Evolutionary conservation across 306 rosid species (phyloP), one percentile per base, ranked within the genome.

Genomic region (Malus domestica): DNA sequence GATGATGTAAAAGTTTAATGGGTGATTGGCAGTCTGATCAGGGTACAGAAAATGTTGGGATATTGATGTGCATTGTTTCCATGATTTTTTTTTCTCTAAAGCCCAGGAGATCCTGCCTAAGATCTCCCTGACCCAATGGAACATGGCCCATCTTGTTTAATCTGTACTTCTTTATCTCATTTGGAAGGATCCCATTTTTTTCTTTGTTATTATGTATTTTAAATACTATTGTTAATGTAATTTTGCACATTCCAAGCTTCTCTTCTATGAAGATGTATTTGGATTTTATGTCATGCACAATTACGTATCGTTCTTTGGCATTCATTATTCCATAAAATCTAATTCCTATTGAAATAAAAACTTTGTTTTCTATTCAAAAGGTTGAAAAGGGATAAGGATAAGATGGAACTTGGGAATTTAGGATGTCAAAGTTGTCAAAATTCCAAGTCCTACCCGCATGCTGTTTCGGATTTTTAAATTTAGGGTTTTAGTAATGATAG

Each of bases 181-280:
- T 88, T 73, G 91, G 90, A 88, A 89, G 90, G 83, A 91, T 85
- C 84, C 86, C 79, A 45, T 33, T 19, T 71, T 72, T 79, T 8
- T 15, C 15, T 49, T 49, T 49, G 38, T 51, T 74, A 78, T 51
- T 51, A 74, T 74, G 71, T 75, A 65, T 66, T 49, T 54, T 62
- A 61, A 74, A 44, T 62, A 51, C 75, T 80, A 80, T 71, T 83
- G 10, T 40, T 86, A 60, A 60, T 71, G 75, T 75, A 71, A 63
- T 44, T 81, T 71, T 84, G 81, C 82, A 82, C 79, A 82, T 82
- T 86, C 82, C 85, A 75, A 85, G 27, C 73, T 83, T 89, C 88
- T 89, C 87, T 87, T 84, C 86, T 88, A 67, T 81, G 87, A 85
- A 87, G 88, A 88, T 92, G 90, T 89, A 95, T 84, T 80, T 66